Percentiles rank a stretch among this genome's conserved stretches.
These are phyloP conservation scores for Oidiodendron maius DNA, from an alignment of 495 filamentous ascomycete species.

Conservation along the genomic window DNA sequence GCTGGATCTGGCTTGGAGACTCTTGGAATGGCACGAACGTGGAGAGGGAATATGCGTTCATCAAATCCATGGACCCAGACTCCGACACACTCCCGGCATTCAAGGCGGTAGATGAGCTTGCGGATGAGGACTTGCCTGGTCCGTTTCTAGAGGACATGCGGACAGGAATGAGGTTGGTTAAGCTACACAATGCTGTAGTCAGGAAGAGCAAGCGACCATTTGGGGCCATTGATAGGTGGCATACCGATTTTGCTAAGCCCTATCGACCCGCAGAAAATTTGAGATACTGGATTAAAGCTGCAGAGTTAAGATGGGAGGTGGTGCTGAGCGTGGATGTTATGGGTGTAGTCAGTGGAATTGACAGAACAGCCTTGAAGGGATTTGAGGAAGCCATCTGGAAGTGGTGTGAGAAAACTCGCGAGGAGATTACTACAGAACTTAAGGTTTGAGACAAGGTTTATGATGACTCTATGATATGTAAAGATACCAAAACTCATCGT, in stretches of 20 bases:
- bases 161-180: slow-evolving; percentile 75
- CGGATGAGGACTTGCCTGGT: slow-evolving; percentile 52
- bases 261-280: slow-evolving; percentile 93
- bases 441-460: slow-evolving; percentile 9
- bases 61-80: slow-evolving; percentile 48
- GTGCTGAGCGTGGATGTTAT: slow-evolving; percentile 80
- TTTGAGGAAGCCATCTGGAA: slow-evolving; percentile 75
- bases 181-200: slow-evolving; percentile 83
- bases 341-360: slow-evolving; percentile 69
- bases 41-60: slow-evolving; percentile 80
- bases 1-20: slow-evolving; percentile 72
- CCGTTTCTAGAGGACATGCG: slow-evolving; percentile 67
- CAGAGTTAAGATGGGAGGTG: slow-evolving; percentile 89
- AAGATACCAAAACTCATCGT: slow-evolving; percentile 8
- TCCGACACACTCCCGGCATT: slow-evolving; percentile 60
- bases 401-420: slow-evolving; percentile 72
- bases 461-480: not conserved
- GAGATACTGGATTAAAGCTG: slow-evolving; percentile 92
- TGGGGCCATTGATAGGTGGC: slow-evolving; percentile 83
- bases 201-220: slow-evolving; percentile 79
- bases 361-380: slow-evolving; percentile 61
- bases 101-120: slow-evolving; percentile 47
- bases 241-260: slow-evolving; percentile 86
- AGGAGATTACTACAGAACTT: slow-evolving; percentile 57
- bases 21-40: slow-evolving; percentile 69